Evolutionary conservation across 495 filamentous ascomycete species (phyloP).

Genomic region (Penicillium canariense): DNA sequence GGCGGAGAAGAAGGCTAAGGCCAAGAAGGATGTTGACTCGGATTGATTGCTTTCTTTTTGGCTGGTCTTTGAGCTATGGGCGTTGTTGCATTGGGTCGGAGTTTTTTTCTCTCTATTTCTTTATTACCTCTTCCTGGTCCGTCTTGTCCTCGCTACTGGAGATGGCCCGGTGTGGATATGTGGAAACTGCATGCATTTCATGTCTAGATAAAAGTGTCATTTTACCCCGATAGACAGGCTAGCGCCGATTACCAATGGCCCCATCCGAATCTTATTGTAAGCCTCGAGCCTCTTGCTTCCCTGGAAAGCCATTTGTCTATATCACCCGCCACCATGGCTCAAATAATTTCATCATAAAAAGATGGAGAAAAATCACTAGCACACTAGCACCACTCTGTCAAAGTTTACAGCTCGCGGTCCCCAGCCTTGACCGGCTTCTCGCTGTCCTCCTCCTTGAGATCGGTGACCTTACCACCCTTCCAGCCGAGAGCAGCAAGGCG

Average conservation of each 20-base stretch:
- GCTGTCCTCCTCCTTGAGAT: slow-evolving; percentile 47
- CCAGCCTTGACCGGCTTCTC: slow-evolving; percentile 55
- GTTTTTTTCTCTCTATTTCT: slow-evolving; percentile 15
- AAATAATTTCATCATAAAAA: slow-evolving; percentile 10
- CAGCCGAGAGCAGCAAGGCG: slow-evolving; percentile 86
- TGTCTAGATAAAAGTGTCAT: slow-evolving; percentile 22
- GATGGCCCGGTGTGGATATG: slow-evolving; percentile 11
- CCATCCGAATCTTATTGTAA: slow-evolving; percentile 13
- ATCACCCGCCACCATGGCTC: neutral
- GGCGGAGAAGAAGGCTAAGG: slow-evolving; percentile 45
- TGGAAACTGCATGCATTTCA: slow-evolving; percentile 18
- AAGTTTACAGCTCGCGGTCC: slow-evolving; percentile 55
- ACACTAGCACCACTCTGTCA: neutral
- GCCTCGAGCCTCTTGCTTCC: slow-evolving; percentile 4
- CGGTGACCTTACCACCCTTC: slow-evolving; percentile 60
- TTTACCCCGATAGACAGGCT: slow-evolving; percentile 10
- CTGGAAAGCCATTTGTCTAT: neutral
- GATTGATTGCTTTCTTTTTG: slow-evolving; percentile 21
- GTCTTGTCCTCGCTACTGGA: slow-evolving; percentile 1
- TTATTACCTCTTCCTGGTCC: slow-evolving; percentile 9
- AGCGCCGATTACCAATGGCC: neutral
- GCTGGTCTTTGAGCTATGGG: slow-evolving; percentile 15
- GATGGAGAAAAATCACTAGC: slow-evolving; percentile 5
- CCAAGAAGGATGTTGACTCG: slow-evolving; percentile 31
- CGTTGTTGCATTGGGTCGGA: slow-evolving; percentile 36